phyloP scores from a whole-genome alignment of 1,139 yeast species.

The Candida frijolesensis region DNA sequence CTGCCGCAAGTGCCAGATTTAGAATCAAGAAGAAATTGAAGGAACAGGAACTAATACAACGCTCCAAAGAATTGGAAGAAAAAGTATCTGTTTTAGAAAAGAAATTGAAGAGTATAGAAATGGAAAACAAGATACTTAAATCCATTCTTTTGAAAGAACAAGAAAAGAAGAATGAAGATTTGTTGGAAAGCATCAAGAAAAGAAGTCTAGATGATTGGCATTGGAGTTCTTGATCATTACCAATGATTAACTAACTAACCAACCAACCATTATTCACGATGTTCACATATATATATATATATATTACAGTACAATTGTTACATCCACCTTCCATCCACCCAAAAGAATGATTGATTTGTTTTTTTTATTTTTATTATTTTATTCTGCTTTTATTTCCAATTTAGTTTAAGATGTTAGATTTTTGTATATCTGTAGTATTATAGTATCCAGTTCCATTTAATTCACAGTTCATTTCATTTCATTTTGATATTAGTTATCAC shows the following conservation, averaged over 20 bases:
- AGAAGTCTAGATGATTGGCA: slow-evolving; percentile 24
- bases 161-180: slow-evolving; percentile 43
- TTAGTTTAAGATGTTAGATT: too few species aligned
- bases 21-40: slow-evolving; percentile 61
- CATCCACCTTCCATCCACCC: too few species aligned
- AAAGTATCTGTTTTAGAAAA: slow-evolving; percentile 41
- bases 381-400: too few species aligned
- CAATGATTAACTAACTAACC: background rate
- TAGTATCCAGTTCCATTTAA: too few species aligned
- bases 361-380: background rate
- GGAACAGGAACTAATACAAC: slow-evolving; percentile 60
- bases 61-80: slow-evolving; percentile 45
- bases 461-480: too few species aligned
- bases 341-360: background rate
- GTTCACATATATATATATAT: background rate
- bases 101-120: slow-evolving; percentile 56
- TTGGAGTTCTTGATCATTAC: background rate
- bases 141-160: slow-evolving; percentile 51
- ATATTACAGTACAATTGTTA: too few species aligned
- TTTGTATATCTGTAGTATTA: too few species aligned
- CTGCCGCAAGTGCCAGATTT: slow-evolving; percentile 66
- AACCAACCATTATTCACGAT: too few species aligned
- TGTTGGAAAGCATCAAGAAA: slow-evolving; percentile 45
- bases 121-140: slow-evolving; percentile 76
- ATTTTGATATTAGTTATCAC: too few species aligned